A percentile compares a stretch with the other conserved stretches of the same genome.
Evolutionary conservation across 768 basidiomycete species (phyloP).

Genomic region (Jaapia argillacea): DNA sequence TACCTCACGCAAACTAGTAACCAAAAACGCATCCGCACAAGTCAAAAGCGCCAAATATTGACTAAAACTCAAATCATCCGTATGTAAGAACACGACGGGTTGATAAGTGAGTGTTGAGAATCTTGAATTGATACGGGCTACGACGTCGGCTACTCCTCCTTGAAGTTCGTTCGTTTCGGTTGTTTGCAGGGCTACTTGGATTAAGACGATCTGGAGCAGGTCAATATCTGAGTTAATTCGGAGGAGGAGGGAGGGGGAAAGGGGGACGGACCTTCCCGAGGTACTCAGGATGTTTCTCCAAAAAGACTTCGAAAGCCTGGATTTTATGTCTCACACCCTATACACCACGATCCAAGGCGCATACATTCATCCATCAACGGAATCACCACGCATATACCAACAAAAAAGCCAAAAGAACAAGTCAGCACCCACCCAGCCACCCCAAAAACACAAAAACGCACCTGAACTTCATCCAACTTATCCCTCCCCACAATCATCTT

Average conservation of each 20-base stretch:
- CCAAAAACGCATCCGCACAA: slow-evolving; percentile 79
- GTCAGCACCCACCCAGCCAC: neutral
- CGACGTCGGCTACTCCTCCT: slow-evolving; percentile 63
- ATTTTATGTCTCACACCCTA: slow-evolving; percentile 77
- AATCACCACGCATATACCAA: no score
- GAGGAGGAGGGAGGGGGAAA: neutral
- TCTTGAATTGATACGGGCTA: slow-evolving; percentile 72
- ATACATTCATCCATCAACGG: neutral
- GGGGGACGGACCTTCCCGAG: slow-evolving; percentile 48
- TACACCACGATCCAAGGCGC: neutral
- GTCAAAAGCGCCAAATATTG: slow-evolving; percentile 78
- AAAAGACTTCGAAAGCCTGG: slow-evolving; percentile 72
- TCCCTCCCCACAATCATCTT: slow-evolving; percentile 83
- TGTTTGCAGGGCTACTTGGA: slow-evolving; percentile 82
- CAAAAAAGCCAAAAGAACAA: neutral
- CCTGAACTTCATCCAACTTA: slow-evolving; percentile 81
- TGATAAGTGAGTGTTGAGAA: slow-evolving; percentile 84
- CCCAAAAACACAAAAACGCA: slow-evolving; percentile 9
- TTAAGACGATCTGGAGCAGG: slow-evolving; percentile 52
- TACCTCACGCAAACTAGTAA: slow-evolving; percentile 76
- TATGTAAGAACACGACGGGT: slow-evolving; percentile 80
- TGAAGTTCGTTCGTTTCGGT: slow-evolving; percentile 68
- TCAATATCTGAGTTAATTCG: neutral
- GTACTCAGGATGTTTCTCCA: slow-evolving; percentile 71
- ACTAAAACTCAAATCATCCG: slow-evolving; percentile 74